Base-by-base conservation (phyloP, 768 basidiomycete species). In the Amanita inopinata region DNA sequence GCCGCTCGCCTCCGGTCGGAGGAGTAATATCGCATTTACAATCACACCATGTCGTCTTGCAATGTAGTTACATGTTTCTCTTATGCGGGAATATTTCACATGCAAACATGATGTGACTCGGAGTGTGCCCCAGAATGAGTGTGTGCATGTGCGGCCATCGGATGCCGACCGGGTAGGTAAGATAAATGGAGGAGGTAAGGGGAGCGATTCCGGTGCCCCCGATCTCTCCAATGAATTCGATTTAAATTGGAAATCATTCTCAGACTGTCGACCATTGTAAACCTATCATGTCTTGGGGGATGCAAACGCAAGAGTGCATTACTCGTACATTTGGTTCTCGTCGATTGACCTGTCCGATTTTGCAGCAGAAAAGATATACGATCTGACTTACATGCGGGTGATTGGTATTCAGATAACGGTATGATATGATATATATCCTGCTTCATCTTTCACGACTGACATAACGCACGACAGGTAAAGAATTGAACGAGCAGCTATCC, bases 1-100 rank as follows among this genome's bases (percentile, higher is more conserved):
- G 78, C 81, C 48, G 94, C 85, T 54, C 86, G 88, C 61, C 76
- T 97, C 67, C 83, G 92, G 71, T 84, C 90, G 61, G 93, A 97
- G 73, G 93, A 98, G 69, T 80, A 72, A 67, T 64, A 58, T 66
- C n/a, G n/a, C n/a, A 56, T 62, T 55, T 55, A 51, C 56, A 54
- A 49, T 53, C 54, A 60, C 60, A 65, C 59, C 56, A 59, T 52
- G 59, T 56, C 61, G 56, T 63, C 55, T 49, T 27, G 25, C 35
- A 35, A 24, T 43, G 9, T 19, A 19, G 8, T 22, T 43, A 25
- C 40, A 35, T 43, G 41, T 43, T 34, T 25, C 9, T 22, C 14
- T 36, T 43, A 36, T 43, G 27, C 42, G 1, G 27, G 31, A 41
- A 33, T 22, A 14, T 3, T 30, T 14, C 7, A 24, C 14, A 17